These are phyloP conservation scores for Botryotinia calthae DNA, from an alignment of 2,329 filamentous ascomycete genomes.

Conservation along the genomic window DNA sequence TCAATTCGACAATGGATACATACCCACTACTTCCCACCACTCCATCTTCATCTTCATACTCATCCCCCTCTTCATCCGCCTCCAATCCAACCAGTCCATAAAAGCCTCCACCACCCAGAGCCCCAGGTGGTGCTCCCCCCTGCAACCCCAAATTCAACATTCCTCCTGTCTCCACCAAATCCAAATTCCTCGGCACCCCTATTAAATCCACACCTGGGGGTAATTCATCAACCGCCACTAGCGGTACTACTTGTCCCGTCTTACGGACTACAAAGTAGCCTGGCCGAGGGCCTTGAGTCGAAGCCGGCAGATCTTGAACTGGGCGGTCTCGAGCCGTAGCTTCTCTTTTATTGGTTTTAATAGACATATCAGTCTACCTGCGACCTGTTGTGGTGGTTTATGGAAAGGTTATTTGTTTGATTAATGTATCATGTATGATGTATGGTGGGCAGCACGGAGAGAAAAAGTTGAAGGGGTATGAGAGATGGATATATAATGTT, in stretches of 20 bases:
- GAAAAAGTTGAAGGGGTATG: background rate
- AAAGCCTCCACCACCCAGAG: constrained; percentile 17
- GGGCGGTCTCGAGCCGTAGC: background rate
- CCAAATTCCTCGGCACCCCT: constrained; percentile 42
- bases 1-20: background rate
- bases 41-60: background rate
- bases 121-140: background rate
- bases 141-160: constrained; percentile 37
- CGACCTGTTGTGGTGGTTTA: background rate
- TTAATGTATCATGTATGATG: background rate
- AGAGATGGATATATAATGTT: background rate
- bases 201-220: constrained; percentile 40
- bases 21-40: background rate
- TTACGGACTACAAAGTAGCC: constrained; percentile 48
- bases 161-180: constrained; percentile 31
- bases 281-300: constrained; percentile 24
- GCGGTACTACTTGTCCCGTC: constrained; percentile 47
- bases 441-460: constrained; percentile 6
- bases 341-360: background rate
- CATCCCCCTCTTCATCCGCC: background rate
- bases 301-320: background rate
- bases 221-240: constrained; percentile 54
- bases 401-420: background rate
- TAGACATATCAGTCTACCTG: background rate
- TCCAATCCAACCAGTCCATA: constrained; percentile 26